Base-by-base conservation (phyloP, 2,329 filamentous ascomycete genomes). In the Aureobasidium sp. region DNA sequence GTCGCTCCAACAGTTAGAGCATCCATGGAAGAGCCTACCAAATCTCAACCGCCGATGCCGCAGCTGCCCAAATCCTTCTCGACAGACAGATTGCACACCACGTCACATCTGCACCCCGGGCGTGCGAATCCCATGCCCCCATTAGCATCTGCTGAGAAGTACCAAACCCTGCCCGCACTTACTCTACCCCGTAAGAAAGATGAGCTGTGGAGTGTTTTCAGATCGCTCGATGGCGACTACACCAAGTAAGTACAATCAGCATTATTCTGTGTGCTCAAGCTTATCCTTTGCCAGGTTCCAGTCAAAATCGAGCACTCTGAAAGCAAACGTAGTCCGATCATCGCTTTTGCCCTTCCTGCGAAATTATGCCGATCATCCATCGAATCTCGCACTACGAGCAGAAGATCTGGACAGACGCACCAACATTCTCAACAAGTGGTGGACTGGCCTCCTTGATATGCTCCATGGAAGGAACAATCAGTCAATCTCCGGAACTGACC, bases 351-450 rank as follows among this genome's bases (percentile, higher is more conserved):
- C 91, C 0, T 96, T 96, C 68, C 77, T 97, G 47, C 82, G 85
- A 62, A 86, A 83, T 57, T 87, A 91, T 68, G 82, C 83, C 64
- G 77, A 82, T 37, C 87, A 93, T 69, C 77, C 84, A 1, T 90
- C 89, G 9, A 87, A 84, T 68, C 79, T 79, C 65, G 78, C 73
- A 17, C 78, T 96, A 49, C 79, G 83, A n/a, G 81, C 90, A 1
- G 90, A 96, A 75, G 90, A 96, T 71, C 75, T 96, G 48, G 91
- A 97, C 69, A 84, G 88, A 39, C 83, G 92, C 64, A 84, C 88
- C 2, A 86, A 85, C 48, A 90, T 95, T 52, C 77, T 96, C 63
- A 90, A 94, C 72, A 92, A 90, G 71, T 97, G 92, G 92, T 97
- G 92, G 92, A 87, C 82, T 47, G 87, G 84, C 1, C 78, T 96